Base-by-base conservation (phyloP, 768 basidiomycete species). In the Russula compacta region DNA sequence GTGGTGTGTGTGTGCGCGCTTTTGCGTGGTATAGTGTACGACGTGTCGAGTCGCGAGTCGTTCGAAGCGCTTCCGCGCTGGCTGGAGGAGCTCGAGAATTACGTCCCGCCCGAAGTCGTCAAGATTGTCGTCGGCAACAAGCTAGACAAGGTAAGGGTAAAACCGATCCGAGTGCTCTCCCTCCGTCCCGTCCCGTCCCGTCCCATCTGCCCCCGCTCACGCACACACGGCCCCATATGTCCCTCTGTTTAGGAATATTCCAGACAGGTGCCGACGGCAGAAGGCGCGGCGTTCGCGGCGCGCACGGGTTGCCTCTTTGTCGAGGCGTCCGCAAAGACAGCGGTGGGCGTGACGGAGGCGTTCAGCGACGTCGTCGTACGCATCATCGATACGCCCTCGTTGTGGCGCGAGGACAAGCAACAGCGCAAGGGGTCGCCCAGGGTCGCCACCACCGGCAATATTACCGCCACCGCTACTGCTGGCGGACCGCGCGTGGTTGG, bases 61-160 rank as follows among this genome's bases (percentile, higher is more conserved):
- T 98, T 95, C 70, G 93, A 98, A 21, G 89, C 92, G 9, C 82
- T 98, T n/a, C 87, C 92, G 15, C 80, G 86, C 60, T 99, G 97
- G 97, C 87, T 83, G 71, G 82, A 83, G 53, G 95, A 98, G 70
- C 84, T 98, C 6, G 94, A 98, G 69, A 95, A 91, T 11, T 98
- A 97, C 70, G 90, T 95, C 56, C 85, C 85, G 1, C 77, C 79
- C 19, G 85, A 86, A 1, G 90, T 97, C 21, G 89, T 92, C 50
- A 92, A 94, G 81, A 92, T 98, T 68, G 82, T 99, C 21, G 94
- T 99, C 2, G 95, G 91, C 35, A 89, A 89, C 75, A 99, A 98
- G 74, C 77, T 95, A 17, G 94, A 98, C 78, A 95, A 95, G 81
- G 89, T 83, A 39, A 40, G 21, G 21, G 40, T 12, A 33, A 29